A percentile compares a stretch with the other conserved stretches of the same genome.
Evolutionary conservation across 345 rosid species (phyloP).

Genomic region (Carallia pectinifolia): DNA sequence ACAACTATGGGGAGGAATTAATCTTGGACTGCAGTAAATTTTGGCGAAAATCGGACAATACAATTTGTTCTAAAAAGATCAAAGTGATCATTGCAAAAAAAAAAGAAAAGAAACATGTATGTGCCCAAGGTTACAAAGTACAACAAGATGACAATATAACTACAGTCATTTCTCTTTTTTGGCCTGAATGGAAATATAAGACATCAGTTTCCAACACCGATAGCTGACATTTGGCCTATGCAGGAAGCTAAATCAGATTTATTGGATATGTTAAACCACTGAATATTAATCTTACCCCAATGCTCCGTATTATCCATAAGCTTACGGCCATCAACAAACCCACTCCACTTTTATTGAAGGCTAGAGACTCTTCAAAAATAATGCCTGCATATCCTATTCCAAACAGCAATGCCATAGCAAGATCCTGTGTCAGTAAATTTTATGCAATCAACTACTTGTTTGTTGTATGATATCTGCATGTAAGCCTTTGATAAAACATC

Average conservation of each 20-base stretch:
- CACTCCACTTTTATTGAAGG: slow-evolving; percentile 95
- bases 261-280: not conserved
- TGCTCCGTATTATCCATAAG: slow-evolving; percentile 84
- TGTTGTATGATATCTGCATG: not conserved
- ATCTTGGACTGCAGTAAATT: too few species aligned
- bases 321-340: slow-evolving; percentile 97
- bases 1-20: too few species aligned
- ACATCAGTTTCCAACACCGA: not conserved
- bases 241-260: slow-evolving; percentile 1
- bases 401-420: slow-evolving; percentile 92
- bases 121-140: too few species aligned
- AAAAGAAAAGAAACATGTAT: too few species aligned
- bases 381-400: slow-evolving; percentile 85
- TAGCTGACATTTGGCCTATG: not conserved
- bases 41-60: too few species aligned
- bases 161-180: too few species aligned
- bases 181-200: too few species aligned
- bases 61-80: too few species aligned
- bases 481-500: not conserved
- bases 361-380: slow-evolving; percentile 87
- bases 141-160: too few species aligned
- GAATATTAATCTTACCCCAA: slow-evolving; percentile 60
- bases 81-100: too few species aligned
- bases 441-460: slow-evolving; percentile 15
- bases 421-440: slow-evolving; percentile 58